Percentiles rank a stretch among this genome's conserved stretches.
These are phyloP conservation scores for Fusarium tupiense DNA, from an alignment of 2,329 filamentous ascomycete genomes.

Conservation along the genomic window DNA sequence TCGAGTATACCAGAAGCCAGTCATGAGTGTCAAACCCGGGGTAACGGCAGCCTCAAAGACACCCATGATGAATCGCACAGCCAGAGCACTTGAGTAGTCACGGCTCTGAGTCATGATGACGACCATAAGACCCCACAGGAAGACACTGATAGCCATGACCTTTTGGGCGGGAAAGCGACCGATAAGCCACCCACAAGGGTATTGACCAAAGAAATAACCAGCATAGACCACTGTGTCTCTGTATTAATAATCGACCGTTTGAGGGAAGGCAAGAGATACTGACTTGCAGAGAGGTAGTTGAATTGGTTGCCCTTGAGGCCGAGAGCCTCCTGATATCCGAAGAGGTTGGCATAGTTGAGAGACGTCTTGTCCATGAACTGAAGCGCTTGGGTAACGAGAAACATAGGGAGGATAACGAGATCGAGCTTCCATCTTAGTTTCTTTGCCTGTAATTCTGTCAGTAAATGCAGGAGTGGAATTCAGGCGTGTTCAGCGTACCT, in stretches of 20 bases:
- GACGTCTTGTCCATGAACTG: constrained; percentile 11
- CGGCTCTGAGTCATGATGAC: constrained; percentile 9
- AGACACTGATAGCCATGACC: constrained; percentile 12
- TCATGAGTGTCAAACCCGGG: background rate
- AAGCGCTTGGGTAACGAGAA: background rate
- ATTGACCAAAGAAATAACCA: background rate
- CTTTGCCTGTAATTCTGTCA: background rate
- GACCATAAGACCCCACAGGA: background rate
- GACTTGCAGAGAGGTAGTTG: constrained; percentile 6
- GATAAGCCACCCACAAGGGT: constrained; percentile 2
- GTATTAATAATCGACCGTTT: background rate
- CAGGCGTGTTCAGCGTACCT: background rate
- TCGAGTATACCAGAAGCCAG: constrained; percentile 4
- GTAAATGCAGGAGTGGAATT: background rate
- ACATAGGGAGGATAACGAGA: constrained; percentile 5
- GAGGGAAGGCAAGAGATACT: background rate
- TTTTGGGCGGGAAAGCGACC: constrained; percentile 2
- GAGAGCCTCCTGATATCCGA: background rate
- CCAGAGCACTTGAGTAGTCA: constrained; percentile 4
- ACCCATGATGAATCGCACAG: constrained; percentile 6
- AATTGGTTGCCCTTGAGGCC: constrained; percentile 3
- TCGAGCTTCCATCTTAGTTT: constrained; percentile 6
- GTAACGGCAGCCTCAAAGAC: constrained; percentile 3
- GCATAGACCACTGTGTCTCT: background rate
- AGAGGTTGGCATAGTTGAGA: constrained; percentile 10